Base-by-base conservation (phyloP, 805 yeast genomes). In the Monosporozyma servazzii region DNA sequence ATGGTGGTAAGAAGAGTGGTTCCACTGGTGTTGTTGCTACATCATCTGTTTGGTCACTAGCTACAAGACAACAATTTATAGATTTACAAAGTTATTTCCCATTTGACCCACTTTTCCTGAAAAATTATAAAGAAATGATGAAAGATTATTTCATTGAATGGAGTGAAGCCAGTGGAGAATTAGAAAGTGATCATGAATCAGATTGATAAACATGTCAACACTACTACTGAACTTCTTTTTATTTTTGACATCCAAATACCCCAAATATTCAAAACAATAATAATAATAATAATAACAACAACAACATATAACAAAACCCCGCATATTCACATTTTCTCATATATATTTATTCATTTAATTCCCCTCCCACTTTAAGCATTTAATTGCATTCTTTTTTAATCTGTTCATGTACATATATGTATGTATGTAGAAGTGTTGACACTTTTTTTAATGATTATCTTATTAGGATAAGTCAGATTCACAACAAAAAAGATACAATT, bases 41-140 rank as follows among this genome's bases (percentile, higher is more conserved):
- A 11, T 18, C 51, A 6, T n/a, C 48, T 11, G 33, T 33, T 9
- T 65, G 69, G 58, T 75, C 76, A 49, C 73, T 79, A 57, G 75
- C 75, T 30, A 79, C 80, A 51, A 82, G 82, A 61, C 90, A 86
- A 63, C 96, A 89, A 62, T 88, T 87, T 62, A 76, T 86, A 57
- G 95, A 88, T 61, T 73, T 91, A 49, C 96, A 90, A 65, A 89
- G 93, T n/a, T 91, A 88, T 65, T 91, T 91, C 69, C 99, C 99
- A 11, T 91, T 87, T 65, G 98, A 91, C 71, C 99, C 99, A 1
- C 69, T 93, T 54, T 79, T 86, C 48, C 75, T 91, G 55, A 84
- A 82, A 45, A 69, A 69, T 10, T 78, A 87, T 47, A 80, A 82
- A 59, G 66, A 69, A 40, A 65, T 80, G 33, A 70, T 93, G 51